Evolutionary conservation across 371 early-diverging fungal genomes (phyloP), one percentile per base, ranked within the genome.

Genomic region (Mortierella sp.): DNA sequence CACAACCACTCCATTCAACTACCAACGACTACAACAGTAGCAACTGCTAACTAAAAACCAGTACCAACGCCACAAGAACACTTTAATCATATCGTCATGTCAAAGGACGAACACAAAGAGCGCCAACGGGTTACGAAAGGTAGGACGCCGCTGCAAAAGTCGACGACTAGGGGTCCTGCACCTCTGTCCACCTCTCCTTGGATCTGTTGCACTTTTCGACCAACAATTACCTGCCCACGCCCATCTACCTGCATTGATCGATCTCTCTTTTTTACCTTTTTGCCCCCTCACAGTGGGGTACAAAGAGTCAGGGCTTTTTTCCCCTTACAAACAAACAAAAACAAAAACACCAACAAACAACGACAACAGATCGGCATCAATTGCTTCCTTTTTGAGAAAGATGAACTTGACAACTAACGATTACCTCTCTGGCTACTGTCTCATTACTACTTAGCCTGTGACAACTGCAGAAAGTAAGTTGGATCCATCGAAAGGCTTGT

Each of bases 121-220:
- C 83, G 83, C 31, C 83, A 82, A 45, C 66, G 83, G 31, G 83
- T 82, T 26, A 82, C 83, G 66, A 82, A 82, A 78, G 83, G 83
- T 78, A 82, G 41, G 44, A 9, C 19, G 3, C 29, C 37, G 26
- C 48, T 10, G 11, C 39, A 22, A 10, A 2, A 1, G 10, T 10
- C 44, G 45, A 44, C 40, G 7, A 14, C 31, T 1, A 11, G 24
- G 7, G 26, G 53, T 47, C 11, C 50, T 19, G 19, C 55, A 11
- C 58, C 7, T 31, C 13, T 44, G 6, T 29, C 53, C 58, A 37
- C 22, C 40, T 40, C 39, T 13, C 10, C 61, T 5, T 22, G 19
- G 37, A 61, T 34, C 16, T 55, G 26, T 55, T 55, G 7, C 55
- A 6, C 55, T 22, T 24, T 24, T 24, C 55, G 29, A 14, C 6